Base-by-base conservation (phyloP, 169 alveolate species). In the Eimeria falciformis region DNA sequence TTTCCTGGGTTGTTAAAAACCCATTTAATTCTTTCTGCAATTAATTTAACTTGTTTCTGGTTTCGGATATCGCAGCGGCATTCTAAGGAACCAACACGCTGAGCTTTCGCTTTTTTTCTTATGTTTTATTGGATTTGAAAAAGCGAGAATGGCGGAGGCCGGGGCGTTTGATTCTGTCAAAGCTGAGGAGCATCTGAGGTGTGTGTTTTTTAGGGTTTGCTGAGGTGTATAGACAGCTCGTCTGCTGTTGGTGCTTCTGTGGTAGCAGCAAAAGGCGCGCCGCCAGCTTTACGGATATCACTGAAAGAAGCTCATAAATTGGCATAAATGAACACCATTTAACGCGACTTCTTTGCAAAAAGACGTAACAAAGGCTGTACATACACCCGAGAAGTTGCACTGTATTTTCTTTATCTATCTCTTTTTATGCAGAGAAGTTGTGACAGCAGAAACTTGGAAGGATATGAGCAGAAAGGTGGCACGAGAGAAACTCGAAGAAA, bases 171-270 rank as follows among this genome's bases (percentile, higher is more conserved):
- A 87, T 27, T 65, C 65, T 1, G 92, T 27, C 45, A 87, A 87
- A 45, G 92, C 92, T 11, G 92, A 87, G 87, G 92, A 68, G 3
- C 92, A 68, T 47, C 92, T 87, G 79, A 68, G 92, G 92, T 71
- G 45, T 11, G 45, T 73, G 27, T 21, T 47, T 27, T 17, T 79
- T n/a, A 43, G 55, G 33, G 23, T 71, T 40, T 5, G 53, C 2
- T 5, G 71, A 6, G 62, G 62, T n/a, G n/a, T n/a, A n/a, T n/a
- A n/a, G n/a, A n/a, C n/a, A n/a, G n/a, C n/a, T n/a, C n/a, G n/a
- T n/a, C n/a, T n/a, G n/a, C n/a, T n/a, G n/a, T 58, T 12, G 37
- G 37, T 12, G 37, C 71, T 58, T 12, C 5, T 58, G 5, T 58
- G 17, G 4, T 29, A 11, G 6, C 55, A 2, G n/a, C 25, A 43